phyloP scores from a whole-genome alignment of 495 filamentous ascomycete genomes.

The Haplographium delicatum region DNA sequence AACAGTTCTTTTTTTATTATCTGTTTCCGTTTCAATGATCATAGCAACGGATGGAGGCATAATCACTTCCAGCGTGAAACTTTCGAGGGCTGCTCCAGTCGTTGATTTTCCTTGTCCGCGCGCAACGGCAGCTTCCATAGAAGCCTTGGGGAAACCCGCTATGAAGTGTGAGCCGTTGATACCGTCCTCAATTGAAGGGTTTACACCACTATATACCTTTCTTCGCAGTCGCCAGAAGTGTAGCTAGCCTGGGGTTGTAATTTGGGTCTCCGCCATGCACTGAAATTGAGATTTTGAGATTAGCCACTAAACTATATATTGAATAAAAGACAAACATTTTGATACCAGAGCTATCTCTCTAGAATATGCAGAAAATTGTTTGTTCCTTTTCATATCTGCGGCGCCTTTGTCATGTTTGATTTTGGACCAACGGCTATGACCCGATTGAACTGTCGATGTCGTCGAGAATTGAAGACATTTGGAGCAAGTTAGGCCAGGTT shows the following conservation, averaged over 20 bases:
- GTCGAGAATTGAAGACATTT: conserved; percentile 52
- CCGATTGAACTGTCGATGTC: conserved; percentile 47
- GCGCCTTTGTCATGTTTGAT: conserved; percentile 92
- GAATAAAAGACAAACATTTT: conserved; percentile 35
- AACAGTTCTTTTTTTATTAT: conserved; percentile 67
- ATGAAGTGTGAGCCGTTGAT: conserved; percentile 9
- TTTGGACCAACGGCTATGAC: conserved; percentile 90
- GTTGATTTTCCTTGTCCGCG: conserved; percentile 78
- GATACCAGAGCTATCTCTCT: conserved; percentile 48
- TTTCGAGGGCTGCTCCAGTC: conserved; percentile 66
- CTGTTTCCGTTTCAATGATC: conserved; percentile 72
- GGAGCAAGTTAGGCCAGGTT: conserved; percentile 30
- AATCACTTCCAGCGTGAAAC: conserved; percentile 75
- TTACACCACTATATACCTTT: conserved; percentile 46
- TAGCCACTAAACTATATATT: not conserved
- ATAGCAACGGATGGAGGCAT: conserved; percentile 71
- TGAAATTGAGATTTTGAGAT: conserved; percentile 11
- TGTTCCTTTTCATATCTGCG: conserved; percentile 58
- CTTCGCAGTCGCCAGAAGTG: conserved; percentile 72
- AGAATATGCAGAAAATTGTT: conserved; percentile 37
- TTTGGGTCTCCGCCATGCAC: conserved; percentile 64
- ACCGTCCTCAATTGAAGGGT: not conserved
- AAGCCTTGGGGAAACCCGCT: conserved; percentile 74
- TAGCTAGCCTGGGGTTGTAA: conserved; percentile 67
- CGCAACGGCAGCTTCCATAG: conserved; percentile 78